Base-by-base conservation (phyloP, 169 alveolate genomes). In the Fabrea salina region DNA sequence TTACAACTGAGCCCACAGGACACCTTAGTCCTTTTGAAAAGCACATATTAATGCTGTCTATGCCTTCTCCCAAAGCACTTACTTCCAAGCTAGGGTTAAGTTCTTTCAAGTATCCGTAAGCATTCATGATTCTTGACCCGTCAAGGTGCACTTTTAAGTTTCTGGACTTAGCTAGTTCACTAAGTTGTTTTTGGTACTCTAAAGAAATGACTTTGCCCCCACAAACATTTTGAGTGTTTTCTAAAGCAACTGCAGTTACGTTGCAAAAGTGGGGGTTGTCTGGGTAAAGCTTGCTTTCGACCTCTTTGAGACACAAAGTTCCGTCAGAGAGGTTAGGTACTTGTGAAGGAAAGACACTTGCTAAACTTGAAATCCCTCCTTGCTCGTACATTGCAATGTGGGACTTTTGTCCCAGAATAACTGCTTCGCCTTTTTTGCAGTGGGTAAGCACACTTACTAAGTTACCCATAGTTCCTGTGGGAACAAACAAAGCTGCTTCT, bases 391-490 rank as follows among this genome's bases (percentile, higher is more conserved):
- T 37, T 16, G 71, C 47, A 39, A 89, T 67, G 51, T 89, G 94
- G 49, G 84, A 71, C 4, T 53, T 25, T 8, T 43, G 30, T 27
- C 93, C 93, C 0, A 86, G 51, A 37, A 89, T 87, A 4, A 76
- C 85, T n/a, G 47, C 78, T 53, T 89, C 75, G 2, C 91, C 94
- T 47, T 79, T 53, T 53, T 58, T 44, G 37, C 86, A 70, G 47
- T 79, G 61, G 27, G 71, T 41, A 75, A 79, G 56, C 66, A 82
- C 39, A 19, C 75, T 37, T 33, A 64, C 43, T 44, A 82, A 59
- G 44, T 80, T 70, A 6, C 86, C 30, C 93, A 86, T 86, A 6
- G 93, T 82, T 5, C 93, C 93, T 30, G 93, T 22, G 11, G 87
- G 79, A 6, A 75, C 78, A 35, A 85, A 56, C 1, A 88, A 51